These are phyloP conservation scores for Acanthamoeba triangularis DNA, from an alignment of 208 protist genomes.

Conservation along the genomic window DNA sequence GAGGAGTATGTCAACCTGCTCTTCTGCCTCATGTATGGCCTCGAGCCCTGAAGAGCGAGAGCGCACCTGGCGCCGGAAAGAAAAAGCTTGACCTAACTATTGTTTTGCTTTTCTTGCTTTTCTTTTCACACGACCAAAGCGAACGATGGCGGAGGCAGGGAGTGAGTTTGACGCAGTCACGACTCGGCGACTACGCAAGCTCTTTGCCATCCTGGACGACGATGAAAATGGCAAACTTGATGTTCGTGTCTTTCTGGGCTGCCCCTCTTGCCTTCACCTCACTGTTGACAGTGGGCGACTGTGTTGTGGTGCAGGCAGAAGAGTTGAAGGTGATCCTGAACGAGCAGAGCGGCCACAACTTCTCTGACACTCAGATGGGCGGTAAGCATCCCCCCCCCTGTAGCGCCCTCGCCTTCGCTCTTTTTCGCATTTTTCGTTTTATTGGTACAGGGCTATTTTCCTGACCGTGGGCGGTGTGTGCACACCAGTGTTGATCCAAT, in stretches of 20 bases:
- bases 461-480: too few species aligned
- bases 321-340: background rate
- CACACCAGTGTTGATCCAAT: background rate
- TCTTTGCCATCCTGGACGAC: background rate
- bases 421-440: too few species aligned
- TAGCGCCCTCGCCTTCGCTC: too few species aligned
- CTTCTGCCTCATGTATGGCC: background rate
- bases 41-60: background rate
- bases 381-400: too few species aligned
- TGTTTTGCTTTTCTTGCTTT: too few species aligned
- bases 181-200: background rate
- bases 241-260: background rate
- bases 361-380: background rate
- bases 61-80: too few species aligned
- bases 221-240: constrained; percentile 1
- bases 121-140: too few species aligned
- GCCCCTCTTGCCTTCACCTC: too few species aligned
- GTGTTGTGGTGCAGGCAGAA: background rate
- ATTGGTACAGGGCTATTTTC: too few species aligned
- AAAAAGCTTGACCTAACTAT: too few species aligned
- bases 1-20: background rate
- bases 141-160: background rate
- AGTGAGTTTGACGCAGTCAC: background rate
- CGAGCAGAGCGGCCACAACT: background rate
- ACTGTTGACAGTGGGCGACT: background rate